A percentile compares a stretch with the other conserved stretches of the same genome.
phyloP scores from a whole-genome alignment of 352 stramenopile species.

The Phytophthora hibernalis region DNA sequence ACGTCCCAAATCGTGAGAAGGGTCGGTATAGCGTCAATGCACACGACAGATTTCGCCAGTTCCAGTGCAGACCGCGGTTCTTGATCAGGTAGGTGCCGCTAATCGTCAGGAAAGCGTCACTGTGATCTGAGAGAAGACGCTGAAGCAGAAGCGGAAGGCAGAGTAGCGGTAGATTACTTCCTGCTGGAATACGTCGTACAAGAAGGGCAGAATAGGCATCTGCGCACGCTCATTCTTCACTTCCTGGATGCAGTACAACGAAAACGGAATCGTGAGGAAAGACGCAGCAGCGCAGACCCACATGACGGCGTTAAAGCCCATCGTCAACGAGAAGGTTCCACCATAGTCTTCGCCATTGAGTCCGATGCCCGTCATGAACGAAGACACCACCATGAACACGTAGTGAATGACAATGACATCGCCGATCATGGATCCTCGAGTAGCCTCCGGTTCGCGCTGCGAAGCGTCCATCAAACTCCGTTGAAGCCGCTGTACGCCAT shows the following conservation, averaged over 20 bases:
- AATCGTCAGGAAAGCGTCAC: conserved; percentile 46
- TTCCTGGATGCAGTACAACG: conserved; percentile 43
- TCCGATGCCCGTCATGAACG: conserved; percentile 41
- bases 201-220: conserved; percentile 27
- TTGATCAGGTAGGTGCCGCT: conserved; percentile 37
- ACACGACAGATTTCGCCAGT: conserved; percentile 53
- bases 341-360: conserved; percentile 51
- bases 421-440: conserved; percentile 43
- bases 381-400: conserved; percentile 40
- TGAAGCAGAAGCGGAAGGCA: conserved; percentile 46
- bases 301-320: conserved; percentile 57
- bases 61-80: conserved; percentile 45
- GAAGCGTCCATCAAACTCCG: conserved; percentile 53
- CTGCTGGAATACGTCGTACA: conserved; percentile 44
- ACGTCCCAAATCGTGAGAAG: conserved; percentile 67
- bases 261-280: conserved; percentile 36
- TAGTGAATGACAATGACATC: conserved; percentile 38
- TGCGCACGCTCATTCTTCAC: conserved; percentile 15
- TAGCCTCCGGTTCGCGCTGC: conserved; percentile 42
- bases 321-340: conserved; percentile 46
- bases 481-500: conserved; percentile 69
- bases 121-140: conserved; percentile 45
- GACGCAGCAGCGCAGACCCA: conserved; percentile 30
- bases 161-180: conserved; percentile 48
- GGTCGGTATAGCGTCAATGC: conserved; percentile 46